Percentiles rank a stretch among this genome's conserved stretches.
Conservation (phyloP, 768 basidiomycete species). For the Lactarius sp. region DNA sequence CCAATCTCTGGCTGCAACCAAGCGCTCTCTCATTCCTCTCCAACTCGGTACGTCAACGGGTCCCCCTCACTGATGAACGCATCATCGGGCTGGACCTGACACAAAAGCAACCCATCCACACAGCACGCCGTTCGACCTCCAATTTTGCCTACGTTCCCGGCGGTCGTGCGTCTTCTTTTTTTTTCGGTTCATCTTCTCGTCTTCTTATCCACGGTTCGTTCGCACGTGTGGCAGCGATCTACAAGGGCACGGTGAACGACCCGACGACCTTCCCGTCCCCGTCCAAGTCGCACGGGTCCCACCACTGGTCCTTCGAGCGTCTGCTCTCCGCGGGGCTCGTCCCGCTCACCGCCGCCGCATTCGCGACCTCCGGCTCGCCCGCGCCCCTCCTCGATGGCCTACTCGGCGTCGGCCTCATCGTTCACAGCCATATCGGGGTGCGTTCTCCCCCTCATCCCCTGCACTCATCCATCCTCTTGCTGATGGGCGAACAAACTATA, state of each 20-base stretch:
- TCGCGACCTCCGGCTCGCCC: constrained; percentile 66
- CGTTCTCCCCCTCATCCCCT: constrained; percentile 29
- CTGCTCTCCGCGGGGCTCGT: constrained; percentile 83
- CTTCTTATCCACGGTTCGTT: not conserved
- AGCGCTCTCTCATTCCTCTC: constrained; percentile 11
- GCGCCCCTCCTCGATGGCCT: constrained; percentile 89
- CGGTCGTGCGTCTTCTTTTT: constrained; percentile 49
- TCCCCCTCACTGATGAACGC: constrained; percentile 1
- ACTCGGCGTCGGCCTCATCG: constrained; percentile 78
- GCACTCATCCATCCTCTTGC: not conserved
- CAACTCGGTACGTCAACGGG: constrained; percentile 3
- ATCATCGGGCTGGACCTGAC: constrained; percentile 8
- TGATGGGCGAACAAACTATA: constrained; percentile 28
- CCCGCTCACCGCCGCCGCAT: constrained; percentile 83
- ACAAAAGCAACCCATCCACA: constrained; percentile 13
- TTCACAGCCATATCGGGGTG: constrained; percentile 96
- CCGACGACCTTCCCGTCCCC: constrained; percentile 85
- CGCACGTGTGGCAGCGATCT: constrained; percentile 53
- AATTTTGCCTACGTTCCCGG: constrained; percentile 54
- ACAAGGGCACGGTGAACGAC: constrained; percentile 92
- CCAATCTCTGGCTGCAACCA: constrained; percentile 1
- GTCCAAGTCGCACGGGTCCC: constrained; percentile 78
- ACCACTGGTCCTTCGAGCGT: constrained; percentile 93
- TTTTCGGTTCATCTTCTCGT: too few relatives aligned
- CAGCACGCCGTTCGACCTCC: constrained; percentile 18